Evolutionary conservation across 257 asterid species (phyloP).

Genomic region (Paulownia fortunei): DNA sequence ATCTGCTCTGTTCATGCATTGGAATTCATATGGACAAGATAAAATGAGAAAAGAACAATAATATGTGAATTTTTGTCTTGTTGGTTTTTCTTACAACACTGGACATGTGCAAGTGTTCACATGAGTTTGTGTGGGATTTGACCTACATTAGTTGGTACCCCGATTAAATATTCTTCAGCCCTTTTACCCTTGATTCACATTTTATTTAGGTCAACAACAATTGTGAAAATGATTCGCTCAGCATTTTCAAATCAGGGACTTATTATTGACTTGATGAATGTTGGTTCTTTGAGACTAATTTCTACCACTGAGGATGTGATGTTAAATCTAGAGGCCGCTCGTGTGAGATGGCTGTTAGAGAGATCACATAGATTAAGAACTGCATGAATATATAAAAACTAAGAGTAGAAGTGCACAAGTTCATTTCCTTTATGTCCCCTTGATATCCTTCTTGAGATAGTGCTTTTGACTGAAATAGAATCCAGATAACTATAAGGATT

Average conservation of each 20-base stretch:
- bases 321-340: conserved; percentile 5
- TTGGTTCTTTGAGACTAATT: neutral
- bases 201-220: neutral
- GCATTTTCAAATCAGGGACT: neutral
- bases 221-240: neutral
- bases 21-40: neutral
- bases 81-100: neutral
- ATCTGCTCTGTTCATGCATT: neutral
- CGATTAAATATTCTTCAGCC: neutral
- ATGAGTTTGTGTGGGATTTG: neutral
- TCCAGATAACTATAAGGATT: neutral
- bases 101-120: neutral
- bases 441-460: neutral
- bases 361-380: neutral
- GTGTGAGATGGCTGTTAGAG: neutral
- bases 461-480: neutral
- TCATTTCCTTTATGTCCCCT: neutral
- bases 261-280: conserved; percentile 2
- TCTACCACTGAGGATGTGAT: conserved; percentile 10
- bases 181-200: conserved; percentile 2
- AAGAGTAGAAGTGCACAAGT: neutral
- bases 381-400: neutral
- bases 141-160: neutral
- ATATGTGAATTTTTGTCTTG: neutral
- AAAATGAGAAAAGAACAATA: neutral